Evolutionary conservation across 805 yeast species (phyloP).

Genomic region (Nakazawaea anatomiae): DNA sequence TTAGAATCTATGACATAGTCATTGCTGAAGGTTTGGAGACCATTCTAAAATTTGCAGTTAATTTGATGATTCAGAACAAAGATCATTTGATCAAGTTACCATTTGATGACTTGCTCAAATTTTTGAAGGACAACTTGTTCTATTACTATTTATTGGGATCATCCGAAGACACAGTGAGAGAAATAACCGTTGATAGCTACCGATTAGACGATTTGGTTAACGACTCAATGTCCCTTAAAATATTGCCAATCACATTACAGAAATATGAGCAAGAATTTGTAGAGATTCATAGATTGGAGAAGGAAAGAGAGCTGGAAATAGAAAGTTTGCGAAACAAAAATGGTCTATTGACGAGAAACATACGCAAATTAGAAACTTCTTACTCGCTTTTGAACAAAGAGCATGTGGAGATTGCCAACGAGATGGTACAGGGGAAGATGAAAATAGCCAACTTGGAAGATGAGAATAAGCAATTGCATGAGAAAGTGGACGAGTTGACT

Average conservation of each 20-base stretch:
- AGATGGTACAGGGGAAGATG: conserved; percentile 75
- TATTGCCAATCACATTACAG: conserved; percentile 66
- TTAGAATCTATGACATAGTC: conserved; percentile 81
- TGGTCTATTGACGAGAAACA: conserved; percentile 66
- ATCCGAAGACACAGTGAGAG: conserved; percentile 13
- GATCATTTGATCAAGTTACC: conserved; percentile 49
- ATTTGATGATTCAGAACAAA: conserved; percentile 68
- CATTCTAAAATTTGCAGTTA: conserved; percentile 75
- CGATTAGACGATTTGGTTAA: conserved; percentile 67
- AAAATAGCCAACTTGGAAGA: conserved; percentile 68
- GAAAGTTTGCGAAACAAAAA: conserved; percentile 56
- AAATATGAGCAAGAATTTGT: conserved; percentile 71
- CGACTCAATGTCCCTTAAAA: conserved; percentile 70
- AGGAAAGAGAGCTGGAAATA: conserved; percentile 57
- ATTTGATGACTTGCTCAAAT: conserved; percentile 74
- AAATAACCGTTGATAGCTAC: conserved; percentile 31
- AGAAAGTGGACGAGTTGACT: conserved; percentile 42
- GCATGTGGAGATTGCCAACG: conserved; percentile 83
- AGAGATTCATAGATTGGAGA: conserved; percentile 64
- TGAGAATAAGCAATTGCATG: conserved; percentile 58
- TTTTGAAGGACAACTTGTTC: conserved; percentile 74
- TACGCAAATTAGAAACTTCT: conserved; percentile 65
- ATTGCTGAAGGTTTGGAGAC: conserved; percentile 91
- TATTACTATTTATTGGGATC: conserved; percentile 50
- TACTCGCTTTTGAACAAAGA: conserved; percentile 69